Evolutionary conservation across 176 grass and related monocot species (phyloP).

Genomic region (Rhynchospora breviuscula): DNA sequence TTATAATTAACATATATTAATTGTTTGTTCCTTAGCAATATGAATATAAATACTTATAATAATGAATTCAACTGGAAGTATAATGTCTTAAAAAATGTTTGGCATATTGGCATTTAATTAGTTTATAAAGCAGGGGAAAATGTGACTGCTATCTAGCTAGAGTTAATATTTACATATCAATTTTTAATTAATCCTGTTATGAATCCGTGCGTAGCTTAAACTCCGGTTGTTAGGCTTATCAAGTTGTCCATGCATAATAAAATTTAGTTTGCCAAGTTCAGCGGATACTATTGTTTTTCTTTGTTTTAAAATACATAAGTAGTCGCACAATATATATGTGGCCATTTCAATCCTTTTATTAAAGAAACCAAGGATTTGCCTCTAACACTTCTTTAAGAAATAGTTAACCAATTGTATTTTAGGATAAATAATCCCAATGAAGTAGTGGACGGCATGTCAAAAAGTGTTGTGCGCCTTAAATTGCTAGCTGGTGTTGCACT

Average conservation of each 20-base stretch:
- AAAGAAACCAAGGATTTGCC: background rate
- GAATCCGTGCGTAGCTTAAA: slow-evolving; percentile 6
- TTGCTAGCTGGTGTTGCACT: background rate
- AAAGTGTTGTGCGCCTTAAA: background rate
- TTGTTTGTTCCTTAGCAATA: background rate
- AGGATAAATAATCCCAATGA: background rate
- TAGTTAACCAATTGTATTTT: background rate
- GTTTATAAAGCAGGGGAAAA: background rate
- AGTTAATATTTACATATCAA: background rate
- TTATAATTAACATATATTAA: background rate
- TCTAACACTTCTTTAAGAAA: background rate
- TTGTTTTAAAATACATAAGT: background rate
- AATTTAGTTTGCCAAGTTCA: background rate
- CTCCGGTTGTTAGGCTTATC: slow-evolving; percentile 16
- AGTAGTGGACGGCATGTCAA: slow-evolving; percentile 9
- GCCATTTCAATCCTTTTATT: slow-evolving; percentile 2
- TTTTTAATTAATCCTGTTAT: background rate
- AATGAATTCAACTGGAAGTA: background rate
- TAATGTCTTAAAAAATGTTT: background rate
- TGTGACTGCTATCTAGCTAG: background rate
- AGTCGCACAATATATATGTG: background rate
- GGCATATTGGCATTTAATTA: background rate
- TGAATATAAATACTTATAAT: background rate
- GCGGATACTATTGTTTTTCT: slow-evolving; percentile 10
- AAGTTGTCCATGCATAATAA: background rate